These are phyloP conservation scores for Kazachstania viticola DNA, from an alignment of 805 yeast species.

Conservation along the genomic window DNA sequence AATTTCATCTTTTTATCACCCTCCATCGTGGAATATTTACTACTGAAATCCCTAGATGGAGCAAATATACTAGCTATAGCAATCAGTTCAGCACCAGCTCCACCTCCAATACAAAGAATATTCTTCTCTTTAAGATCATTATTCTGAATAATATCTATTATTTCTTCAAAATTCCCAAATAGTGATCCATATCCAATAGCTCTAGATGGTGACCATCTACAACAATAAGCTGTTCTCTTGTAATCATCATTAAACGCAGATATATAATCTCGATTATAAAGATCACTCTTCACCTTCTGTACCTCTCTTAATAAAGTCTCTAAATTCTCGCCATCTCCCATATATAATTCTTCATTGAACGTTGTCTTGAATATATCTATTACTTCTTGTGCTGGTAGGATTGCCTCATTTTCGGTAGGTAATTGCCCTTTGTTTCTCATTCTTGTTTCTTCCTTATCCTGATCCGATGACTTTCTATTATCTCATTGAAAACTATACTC, in stretches of 20 bases:
- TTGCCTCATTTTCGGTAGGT: constrained; percentile 14
- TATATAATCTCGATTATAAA: constrained; percentile 59
- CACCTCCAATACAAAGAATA: constrained; percentile 71
- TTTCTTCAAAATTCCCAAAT: constrained; percentile 37
- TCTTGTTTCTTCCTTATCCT: no score
- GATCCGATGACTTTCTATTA: no score
- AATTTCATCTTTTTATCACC: constrained; percentile 19
- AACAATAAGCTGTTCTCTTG: constrained; percentile 65
- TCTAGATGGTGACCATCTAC: constrained; percentile 80
- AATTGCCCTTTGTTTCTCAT: no score
- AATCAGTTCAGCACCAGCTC: constrained; percentile 77
- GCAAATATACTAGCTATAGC: constrained; percentile 48
- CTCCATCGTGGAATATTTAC: constrained; percentile 8
- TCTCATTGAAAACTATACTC: neutral
- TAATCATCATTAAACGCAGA: constrained; percentile 54
- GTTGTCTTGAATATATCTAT: constrained; percentile 21
- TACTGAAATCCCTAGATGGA: constrained; percentile 20
- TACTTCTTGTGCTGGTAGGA: constrained; percentile 23
- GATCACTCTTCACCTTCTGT: constrained; percentile 58
- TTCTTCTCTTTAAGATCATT: constrained; percentile 13
- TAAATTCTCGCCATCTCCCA: constrained; percentile 5
- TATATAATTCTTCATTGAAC: constrained; percentile 19
- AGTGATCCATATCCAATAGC: constrained; percentile 64
- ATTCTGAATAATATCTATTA: constrained; percentile 13
- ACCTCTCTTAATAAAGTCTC: constrained; percentile 26